phyloP scores from a whole-genome alignment of 2,329 filamentous ascomycete genomes.

The Trichophyton schoenleinii region DNA sequence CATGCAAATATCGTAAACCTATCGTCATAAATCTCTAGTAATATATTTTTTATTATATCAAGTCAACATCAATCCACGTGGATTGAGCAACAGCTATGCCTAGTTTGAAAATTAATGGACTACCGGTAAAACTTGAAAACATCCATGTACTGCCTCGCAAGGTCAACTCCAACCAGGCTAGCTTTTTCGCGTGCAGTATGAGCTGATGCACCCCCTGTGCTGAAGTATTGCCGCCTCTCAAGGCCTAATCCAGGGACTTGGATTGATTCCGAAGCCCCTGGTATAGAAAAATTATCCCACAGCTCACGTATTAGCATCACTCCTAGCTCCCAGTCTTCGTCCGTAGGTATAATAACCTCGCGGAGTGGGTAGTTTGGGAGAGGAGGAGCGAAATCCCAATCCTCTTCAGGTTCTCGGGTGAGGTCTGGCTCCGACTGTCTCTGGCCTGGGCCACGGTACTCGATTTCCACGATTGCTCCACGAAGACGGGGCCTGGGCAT shows the following conservation, averaged over 20 bases:
- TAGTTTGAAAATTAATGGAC: not conserved
- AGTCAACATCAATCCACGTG: not conserved
- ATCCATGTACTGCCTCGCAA: slow-evolving; percentile 36
- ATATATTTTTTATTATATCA: not conserved
- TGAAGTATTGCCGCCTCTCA: slow-evolving; percentile 23
- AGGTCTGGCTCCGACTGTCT: not conserved
- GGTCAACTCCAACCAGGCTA: slow-evolving; percentile 25
- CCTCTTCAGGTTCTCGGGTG: not conserved
- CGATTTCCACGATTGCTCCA: slow-evolving; percentile 35
- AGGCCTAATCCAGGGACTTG: slow-evolving; percentile 30
- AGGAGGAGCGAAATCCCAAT: not conserved
- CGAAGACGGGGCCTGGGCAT: slow-evolving; percentile 25
- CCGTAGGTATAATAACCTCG: slow-evolving; percentile 12
- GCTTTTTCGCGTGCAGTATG: slow-evolving; percentile 14
- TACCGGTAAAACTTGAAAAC: slow-evolving; percentile 33
- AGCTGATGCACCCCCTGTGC: not conserved
- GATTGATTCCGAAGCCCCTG: slow-evolving; percentile 30
- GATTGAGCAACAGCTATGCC: not conserved
- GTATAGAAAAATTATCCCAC: slow-evolving; percentile 27
- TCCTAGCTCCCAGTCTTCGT: slow-evolving; percentile 29
- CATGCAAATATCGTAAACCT: not conserved
- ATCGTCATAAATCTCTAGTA: not conserved
- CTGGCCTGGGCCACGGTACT: slow-evolving; percentile 26
- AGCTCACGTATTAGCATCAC: slow-evolving; percentile 31
- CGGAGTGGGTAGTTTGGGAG: not conserved